Evolutionary conservation across 768 basidiomycete species (phyloP).

Genomic region (Crepidotus variabilis): DNA sequence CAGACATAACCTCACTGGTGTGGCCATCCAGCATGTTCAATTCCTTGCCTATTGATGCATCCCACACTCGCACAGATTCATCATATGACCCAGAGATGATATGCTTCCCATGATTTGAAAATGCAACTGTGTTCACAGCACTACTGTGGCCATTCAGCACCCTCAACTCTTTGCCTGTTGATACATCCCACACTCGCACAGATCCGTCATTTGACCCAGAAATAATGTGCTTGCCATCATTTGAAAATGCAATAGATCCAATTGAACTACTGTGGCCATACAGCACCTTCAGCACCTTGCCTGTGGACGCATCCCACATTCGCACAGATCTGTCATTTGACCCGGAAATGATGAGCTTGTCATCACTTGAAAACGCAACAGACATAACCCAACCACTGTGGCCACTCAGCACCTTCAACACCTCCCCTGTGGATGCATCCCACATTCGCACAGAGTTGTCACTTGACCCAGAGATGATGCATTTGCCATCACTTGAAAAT

Average conservation of each 20-base stretch:
- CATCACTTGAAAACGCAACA: slow-evolving; percentile 8
- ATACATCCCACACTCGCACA: slow-evolving; percentile 11
- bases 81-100: slow-evolving; percentile 16
- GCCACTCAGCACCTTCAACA: not conserved
- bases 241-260: slow-evolving; percentile 1
- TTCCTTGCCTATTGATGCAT: slow-evolving; percentile 10
- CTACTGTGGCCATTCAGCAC: slow-evolving; percentile 11
- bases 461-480: slow-evolving; percentile 1
- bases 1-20: slow-evolving; percentile 11
- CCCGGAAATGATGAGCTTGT: slow-evolving; percentile 1
- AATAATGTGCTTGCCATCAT: slow-evolving; percentile 5
- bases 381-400: slow-evolving; percentile 5
- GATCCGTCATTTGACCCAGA: slow-evolving; percentile 5
- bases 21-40: slow-evolving; percentile 9
- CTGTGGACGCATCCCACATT: slow-evolving; percentile 4
- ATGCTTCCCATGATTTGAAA: slow-evolving; percentile 15
- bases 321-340: slow-evolving; percentile 4
- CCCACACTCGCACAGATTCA: slow-evolving; percentile 16
- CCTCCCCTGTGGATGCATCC: slow-evolving; percentile 3
- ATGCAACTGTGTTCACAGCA: slow-evolving; percentile 13
- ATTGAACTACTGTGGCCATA: slow-evolving; percentile 3
- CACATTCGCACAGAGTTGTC: slow-evolving; percentile 5
- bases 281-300: not conserved
- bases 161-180: not conserved
- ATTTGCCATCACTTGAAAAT: slow-evolving; percentile 1